Evolutionary conservation across 805 yeast genomes (phyloP).

Genomic region (Saccharomyces paradoxus): DNA sequence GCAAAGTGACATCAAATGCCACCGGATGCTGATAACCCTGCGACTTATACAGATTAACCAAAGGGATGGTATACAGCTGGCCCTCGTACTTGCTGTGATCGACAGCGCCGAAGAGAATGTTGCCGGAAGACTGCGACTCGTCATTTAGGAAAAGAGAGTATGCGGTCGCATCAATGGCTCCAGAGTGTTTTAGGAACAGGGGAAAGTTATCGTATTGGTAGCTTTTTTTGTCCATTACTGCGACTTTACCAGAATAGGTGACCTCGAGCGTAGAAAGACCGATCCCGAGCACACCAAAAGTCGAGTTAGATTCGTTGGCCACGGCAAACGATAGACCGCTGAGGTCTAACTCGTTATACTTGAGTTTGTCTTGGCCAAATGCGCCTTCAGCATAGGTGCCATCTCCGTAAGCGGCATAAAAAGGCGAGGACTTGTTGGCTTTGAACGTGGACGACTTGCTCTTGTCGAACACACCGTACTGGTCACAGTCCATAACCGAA

Average conservation of each 20-base stretch:
- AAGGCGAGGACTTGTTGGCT: conserved; percentile 30
- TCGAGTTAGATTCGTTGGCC: conserved; percentile 29
- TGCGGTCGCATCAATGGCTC: conserved; percentile 40
- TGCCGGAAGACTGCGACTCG: conserved; percentile 30
- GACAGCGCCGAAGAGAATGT: conserved; percentile 57
- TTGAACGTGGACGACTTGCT: conserved; percentile 30
- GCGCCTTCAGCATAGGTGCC: conserved; percentile 40
- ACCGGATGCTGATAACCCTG: conserved; percentile 8
- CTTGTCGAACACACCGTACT: conserved; percentile 34
- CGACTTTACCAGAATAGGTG: conserved; percentile 36
- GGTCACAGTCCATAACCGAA: conserved; percentile 25
- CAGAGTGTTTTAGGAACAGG: conserved; percentile 45
- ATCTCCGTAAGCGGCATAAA: conserved; percentile 45
- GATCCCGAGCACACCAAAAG: conserved; percentile 43
- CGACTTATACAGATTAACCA: conserved; percentile 31
- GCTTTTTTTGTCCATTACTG: conserved; percentile 22
- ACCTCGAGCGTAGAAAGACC: conserved; percentile 55
- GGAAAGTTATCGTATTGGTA: conserved; percentile 66
- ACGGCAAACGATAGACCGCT: conserved; percentile 28
- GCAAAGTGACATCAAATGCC: conserved; percentile 20
- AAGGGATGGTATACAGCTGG: conserved; percentile 37
- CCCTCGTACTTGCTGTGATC: conserved; percentile 55
- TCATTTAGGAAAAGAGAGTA: conserved; percentile 52
- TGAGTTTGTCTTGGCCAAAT: conserved; percentile 39
- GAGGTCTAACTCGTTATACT: conserved; percentile 41